Conservation (phyloP, 768 basidiomycete species). For the Daedalea quercina region DNA sequence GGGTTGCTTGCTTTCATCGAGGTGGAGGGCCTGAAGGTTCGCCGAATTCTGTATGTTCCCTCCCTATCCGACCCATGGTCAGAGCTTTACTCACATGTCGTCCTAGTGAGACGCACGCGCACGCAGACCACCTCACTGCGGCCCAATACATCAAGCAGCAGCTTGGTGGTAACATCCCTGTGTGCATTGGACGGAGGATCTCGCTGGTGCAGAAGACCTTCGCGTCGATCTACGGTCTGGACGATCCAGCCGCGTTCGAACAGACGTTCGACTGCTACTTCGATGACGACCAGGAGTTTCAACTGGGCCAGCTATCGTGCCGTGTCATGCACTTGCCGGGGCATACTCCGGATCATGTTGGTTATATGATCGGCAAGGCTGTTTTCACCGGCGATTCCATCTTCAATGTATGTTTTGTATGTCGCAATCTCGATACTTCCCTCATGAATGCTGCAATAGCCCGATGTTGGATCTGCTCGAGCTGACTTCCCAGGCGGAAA, state of each 20-base stretch:
- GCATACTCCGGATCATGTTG: constrained; percentile 32
- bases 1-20: constrained; percentile 25
- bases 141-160: constrained; percentile 28
- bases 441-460: constrained; percentile 13
- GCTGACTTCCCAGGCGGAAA: constrained; percentile 34
- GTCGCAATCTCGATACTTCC: not conserved
- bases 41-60: constrained; percentile 27
- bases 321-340: constrained; percentile 31
- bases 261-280: constrained; percentile 28
- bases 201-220: constrained; percentile 28
- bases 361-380: constrained; percentile 29
- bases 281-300: constrained; percentile 28
- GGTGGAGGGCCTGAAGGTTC: constrained; percentile 23
- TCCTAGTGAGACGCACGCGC: constrained; percentile 30
- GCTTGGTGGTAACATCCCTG: constrained; percentile 21
- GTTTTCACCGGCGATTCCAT: constrained; percentile 35
- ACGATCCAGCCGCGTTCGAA: constrained; percentile 16
- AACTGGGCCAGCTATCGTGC: constrained; percentile 24
- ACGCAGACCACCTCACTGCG: constrained; percentile 33
- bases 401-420: constrained; percentile 24
- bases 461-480: constrained; percentile 32
- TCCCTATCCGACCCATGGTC: too few species aligned
- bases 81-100: not conserved
- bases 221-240: constrained; percentile 26
- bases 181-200: constrained; percentile 32